phyloP scores from a whole-genome alignment of 768 basidiomycete genomes.

The Mycena chlorophos region DNA sequence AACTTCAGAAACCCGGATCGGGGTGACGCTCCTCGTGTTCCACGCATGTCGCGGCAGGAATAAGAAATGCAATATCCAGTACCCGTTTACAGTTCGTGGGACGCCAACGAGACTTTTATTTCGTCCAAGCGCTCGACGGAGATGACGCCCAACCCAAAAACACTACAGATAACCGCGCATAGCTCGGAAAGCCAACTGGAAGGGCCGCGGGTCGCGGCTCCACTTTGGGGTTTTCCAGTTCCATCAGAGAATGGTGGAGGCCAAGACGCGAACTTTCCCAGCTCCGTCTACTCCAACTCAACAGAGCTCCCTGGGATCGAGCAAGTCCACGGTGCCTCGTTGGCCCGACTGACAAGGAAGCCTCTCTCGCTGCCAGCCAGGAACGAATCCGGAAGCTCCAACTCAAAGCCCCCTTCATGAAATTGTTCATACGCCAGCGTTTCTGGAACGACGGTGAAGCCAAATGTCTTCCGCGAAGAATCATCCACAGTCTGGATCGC shows the following conservation, averaged over 20 bases:
- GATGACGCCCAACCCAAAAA: neutral
- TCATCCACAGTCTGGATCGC: constrained; percentile 6
- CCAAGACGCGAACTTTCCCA: neutral
- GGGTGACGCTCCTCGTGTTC: constrained; percentile 31
- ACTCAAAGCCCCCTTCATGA: neutral
- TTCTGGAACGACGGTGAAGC: constrained; percentile 20
- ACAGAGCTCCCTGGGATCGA: constrained; percentile 37
- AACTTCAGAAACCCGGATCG: constrained; percentile 32
- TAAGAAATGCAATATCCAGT: no score
- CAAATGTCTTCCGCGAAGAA: constrained; percentile 12
- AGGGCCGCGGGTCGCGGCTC: neutral
- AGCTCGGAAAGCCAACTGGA: neutral
- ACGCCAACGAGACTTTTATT: neutral
- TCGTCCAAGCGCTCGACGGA: neutral
- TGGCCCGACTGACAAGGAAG: constrained; percentile 37
- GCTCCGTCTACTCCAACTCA: constrained; percentile 24
- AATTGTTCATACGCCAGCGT: neutral
- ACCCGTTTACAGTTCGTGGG: neutral
- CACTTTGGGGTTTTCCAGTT: no score
- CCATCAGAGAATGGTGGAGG: no score
- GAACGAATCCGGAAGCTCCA: constrained; percentile 32
- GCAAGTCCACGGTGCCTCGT: constrained; percentile 43
- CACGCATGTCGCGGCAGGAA: constrained; percentile 7
- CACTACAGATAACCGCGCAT: neutral
- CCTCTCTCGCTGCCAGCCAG: constrained; percentile 58